phyloP scores from a whole-genome alignment of 148 eudicot genomes.

The Chenopodium berlandieri region DNA sequence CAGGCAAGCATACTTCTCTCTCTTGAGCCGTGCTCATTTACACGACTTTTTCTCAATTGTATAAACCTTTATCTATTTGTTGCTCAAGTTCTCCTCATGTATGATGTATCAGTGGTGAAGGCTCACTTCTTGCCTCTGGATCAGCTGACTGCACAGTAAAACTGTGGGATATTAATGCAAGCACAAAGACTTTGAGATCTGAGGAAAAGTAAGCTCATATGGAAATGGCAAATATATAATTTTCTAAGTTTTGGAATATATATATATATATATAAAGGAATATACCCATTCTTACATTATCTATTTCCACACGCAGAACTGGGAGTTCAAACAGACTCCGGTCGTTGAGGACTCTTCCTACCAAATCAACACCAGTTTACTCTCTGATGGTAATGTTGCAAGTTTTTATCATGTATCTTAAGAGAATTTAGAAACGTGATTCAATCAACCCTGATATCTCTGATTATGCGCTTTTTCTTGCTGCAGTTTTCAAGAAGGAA shows the following conservation, averaged over 20 bases:
- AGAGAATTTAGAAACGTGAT: neutral
- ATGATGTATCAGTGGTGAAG: constrained; percentile 70
- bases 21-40: neutral
- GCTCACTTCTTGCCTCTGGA: constrained; percentile 98
- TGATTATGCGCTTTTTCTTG: constrained; percentile 11
- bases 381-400: constrained; percentile 56
- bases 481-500: constrained; percentile 78
- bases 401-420: neutral
- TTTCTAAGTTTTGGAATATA: neutral
- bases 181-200: constrained; percentile 53
- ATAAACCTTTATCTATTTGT: neutral
- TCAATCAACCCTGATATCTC: neutral
- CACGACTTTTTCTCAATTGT: neutral
- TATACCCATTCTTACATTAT: neutral
- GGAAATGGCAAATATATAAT: neutral
- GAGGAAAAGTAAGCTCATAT: constrained; percentile 72
- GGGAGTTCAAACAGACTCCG: constrained; percentile 75
- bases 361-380: constrained; percentile 92
- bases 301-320: constrained; percentile 39
- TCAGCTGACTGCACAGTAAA: constrained; percentile 98
- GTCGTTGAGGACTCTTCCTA: constrained; percentile 81
- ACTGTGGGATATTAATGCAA: constrained; percentile 88
- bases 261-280: neutral
- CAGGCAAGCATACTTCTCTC: constrained; percentile 44
- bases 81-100: neutral